Percentiles rank a stretch among this genome's conserved stretches.
Conservation (phyloP, 108 stramenopile genomes). For the Poteriospumella lacustris region DNA sequence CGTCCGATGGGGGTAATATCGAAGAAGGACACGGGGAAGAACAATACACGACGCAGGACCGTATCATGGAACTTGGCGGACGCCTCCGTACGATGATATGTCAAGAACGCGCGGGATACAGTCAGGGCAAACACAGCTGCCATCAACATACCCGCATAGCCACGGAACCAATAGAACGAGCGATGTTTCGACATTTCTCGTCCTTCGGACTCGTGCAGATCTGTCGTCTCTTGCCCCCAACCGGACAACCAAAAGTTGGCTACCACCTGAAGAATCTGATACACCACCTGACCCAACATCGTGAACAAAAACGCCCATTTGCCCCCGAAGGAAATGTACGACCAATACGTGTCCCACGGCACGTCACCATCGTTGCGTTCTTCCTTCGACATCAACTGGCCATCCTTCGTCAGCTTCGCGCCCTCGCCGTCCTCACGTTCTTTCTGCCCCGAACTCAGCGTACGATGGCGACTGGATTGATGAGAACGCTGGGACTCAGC, state of each 20-base stretch:
- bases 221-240: not conserved
- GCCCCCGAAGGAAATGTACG: slow-evolving; percentile 2
- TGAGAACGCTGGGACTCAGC: too few species aligned
- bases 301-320: not conserved
- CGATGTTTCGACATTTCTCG: too few species aligned
- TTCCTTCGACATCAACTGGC: not conserved
- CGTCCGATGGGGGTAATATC: slow-evolving; percentile 62
- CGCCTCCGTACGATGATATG: not conserved
- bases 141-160: not conserved
- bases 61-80: not conserved
- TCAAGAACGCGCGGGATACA: not conserved
- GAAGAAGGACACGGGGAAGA: slow-evolving; percentile 53
- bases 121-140: not conserved
- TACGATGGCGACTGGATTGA: too few species aligned
- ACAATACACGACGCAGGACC: not conserved
- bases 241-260: not conserved
- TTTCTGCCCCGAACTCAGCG: too few species aligned
- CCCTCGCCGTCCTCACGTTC: too few species aligned
- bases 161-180: not conserved
- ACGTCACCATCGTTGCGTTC: not conserved
- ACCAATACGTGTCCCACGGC: not conserved
- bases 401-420: too few species aligned
- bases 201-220: not conserved
- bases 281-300: too few species aligned
- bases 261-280: not conserved